Base-by-base conservation (phyloP, 805 yeast genomes). In the Diddensiella transvaalensis region DNA sequence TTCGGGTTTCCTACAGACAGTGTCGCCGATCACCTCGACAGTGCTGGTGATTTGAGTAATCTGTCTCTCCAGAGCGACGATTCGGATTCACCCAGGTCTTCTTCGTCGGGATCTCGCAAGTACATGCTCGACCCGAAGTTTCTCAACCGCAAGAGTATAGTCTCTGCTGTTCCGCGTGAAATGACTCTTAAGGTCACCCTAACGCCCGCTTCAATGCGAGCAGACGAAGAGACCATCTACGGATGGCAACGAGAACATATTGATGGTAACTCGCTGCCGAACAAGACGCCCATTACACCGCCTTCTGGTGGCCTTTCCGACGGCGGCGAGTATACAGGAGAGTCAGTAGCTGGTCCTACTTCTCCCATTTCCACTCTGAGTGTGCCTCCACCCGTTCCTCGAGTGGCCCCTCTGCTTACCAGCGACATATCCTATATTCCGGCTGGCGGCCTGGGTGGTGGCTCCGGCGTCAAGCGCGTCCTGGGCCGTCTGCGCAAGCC, bases 221-320 rank as follows among this genome's bases (percentile, higher is more conserved):
- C 55, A 3, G 58, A 55, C 33, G 63, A 59, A 36, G 58, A 56
- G 32, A 43, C 50, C 29, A 51, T 59, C 21, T 59, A 59, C 30
- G 63, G 63, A 29, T 59, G 63, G 63, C 62, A 59, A 47, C 42
- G 50, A 24, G 60, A 59, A 22, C 55, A 48, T 15, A 48, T 56
- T 30, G 59, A 56, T 39, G 38, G 21, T 8, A 35, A 35, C 21
- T 10, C 8, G 18, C 11, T 10, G 32, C 11, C 10, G 13, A 10
- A 10, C 11, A 13, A 10, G 10, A 10, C 32, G 32, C 32, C 32
- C 32, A 13, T 29, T 29, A 29, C 32, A 10, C 38, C 38, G 18
- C 8, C 8, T 6, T 21, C 30, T 18, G 30, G n/a, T 15, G 18
- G 39, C 21, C 8, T 36, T 15, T 18, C 39, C n/a, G 39, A 45